These are phyloP conservation scores for Batkoa obscura DNA, from an alignment of 371 early-diverging fungal genomes.

Conservation along the genomic window DNA sequence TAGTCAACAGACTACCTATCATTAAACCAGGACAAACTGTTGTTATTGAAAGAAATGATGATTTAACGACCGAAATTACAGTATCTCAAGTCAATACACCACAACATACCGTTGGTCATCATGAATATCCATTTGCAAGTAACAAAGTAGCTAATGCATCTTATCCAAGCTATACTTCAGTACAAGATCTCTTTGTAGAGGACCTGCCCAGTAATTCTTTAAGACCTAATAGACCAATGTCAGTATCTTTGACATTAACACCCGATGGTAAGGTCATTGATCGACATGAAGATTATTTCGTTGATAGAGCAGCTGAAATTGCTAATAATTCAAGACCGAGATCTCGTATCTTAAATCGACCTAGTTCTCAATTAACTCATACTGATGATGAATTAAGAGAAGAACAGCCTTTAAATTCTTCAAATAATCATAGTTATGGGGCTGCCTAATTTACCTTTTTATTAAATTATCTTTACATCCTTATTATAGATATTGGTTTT, in stretches of 20 bases:
- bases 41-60: constrained; percentile 4
- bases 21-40: constrained; percentile 16
- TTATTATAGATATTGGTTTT: no score
- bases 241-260: neutral
- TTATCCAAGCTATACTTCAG: neutral
- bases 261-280: neutral
- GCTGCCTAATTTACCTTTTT: no score
- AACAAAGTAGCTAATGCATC: neutral
- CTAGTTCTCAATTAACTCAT: neutral
- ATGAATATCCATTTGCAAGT: neutral
- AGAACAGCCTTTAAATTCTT: neutral
- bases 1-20: constrained; percentile 13
- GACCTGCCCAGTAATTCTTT: neutral
- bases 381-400: neutral
- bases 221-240: neutral
- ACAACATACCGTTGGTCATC: neutral
- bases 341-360: neutral
- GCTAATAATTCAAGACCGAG: neutral
- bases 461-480: no score
- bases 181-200: neutral
- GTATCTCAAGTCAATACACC: neutral
- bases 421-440: no score
- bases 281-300: neutral
- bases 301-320: neutral
- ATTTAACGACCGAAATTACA: neutral